Percentiles rank a stretch among this genome's conserved stretches.
phyloP scores from a whole-genome alignment of 148 eudicot genomes.

The Talinum fruticosum region DNA sequence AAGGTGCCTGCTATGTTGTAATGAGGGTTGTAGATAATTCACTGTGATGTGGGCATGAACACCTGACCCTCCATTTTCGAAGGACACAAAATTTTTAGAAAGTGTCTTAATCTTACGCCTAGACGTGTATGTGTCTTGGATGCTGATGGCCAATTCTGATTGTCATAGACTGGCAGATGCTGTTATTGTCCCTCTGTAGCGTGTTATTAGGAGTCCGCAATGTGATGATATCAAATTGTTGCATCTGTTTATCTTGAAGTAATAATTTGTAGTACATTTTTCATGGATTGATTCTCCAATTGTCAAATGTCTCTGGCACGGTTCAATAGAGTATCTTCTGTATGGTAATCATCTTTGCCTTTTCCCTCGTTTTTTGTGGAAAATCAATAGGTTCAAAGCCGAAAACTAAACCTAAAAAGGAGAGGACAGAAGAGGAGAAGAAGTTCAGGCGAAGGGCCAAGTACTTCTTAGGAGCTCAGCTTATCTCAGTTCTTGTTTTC shows the following conservation, averaged over 20 bases:
- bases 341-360: background rate
- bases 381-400: slow-evolving; percentile 62
- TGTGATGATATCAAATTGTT: background rate
- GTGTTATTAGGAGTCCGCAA: no score
- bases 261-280: background rate
- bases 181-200: no score
- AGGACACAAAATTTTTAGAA: no score
- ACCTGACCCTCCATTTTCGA: background rate
- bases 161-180: no score
- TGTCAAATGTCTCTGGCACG: background rate
- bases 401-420: slow-evolving; percentile 65
- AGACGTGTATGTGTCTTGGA: no score
- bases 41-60: background rate
- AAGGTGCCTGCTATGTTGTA: background rate
- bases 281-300: background rate
- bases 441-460: slow-evolving; percentile 73
- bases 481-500: slow-evolving; percentile 68
- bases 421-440: slow-evolving; percentile 81
- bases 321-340: background rate
- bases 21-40: no score
- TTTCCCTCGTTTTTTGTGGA: background rate
- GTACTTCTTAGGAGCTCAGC: slow-evolving; percentile 74
- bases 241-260: background rate
- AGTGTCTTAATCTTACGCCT: no score
- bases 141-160: no score